These are phyloP conservation scores for Raphanus raphanistrum DNA, from an alignment of 345 rosid species.

Conservation along the genomic window DNA sequence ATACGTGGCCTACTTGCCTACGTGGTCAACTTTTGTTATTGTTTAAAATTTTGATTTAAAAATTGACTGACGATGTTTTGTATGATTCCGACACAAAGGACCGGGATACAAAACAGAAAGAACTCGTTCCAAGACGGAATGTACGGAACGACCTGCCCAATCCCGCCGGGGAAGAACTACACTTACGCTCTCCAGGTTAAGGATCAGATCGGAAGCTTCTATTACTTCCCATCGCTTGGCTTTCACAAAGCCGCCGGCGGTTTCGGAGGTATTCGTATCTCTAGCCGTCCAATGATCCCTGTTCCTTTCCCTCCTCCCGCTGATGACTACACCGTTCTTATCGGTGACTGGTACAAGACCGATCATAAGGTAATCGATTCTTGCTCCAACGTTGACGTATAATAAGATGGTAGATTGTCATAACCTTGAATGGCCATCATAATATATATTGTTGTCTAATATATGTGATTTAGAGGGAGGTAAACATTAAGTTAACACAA, in stretches of 20 bases:
- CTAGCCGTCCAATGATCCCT: slow-evolving; percentile 52
- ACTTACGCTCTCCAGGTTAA: slow-evolving; percentile 27
- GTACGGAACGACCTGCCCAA: slow-evolving; percentile 75
- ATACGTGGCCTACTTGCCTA: not conserved
- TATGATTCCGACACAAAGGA: slow-evolving; percentile 1
- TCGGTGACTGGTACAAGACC: slow-evolving; percentile 66
- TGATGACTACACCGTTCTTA: slow-evolving; percentile 59
- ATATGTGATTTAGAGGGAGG: not conserved
- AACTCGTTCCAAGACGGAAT: slow-evolving; percentile 68
- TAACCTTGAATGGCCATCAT: not conserved
- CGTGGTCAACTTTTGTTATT: not conserved
- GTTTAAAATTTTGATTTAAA: not conserved
- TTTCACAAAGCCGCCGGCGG: slow-evolving; percentile 53
- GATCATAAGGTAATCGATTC: slow-evolving; percentile 52
- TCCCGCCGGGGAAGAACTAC: slow-evolving; percentile 56
- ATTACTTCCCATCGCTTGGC: slow-evolving; percentile 23
- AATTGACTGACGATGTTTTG: not conserved
- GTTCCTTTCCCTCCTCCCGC: slow-evolving; percentile 56
- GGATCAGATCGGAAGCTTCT: slow-evolving; percentile 31
- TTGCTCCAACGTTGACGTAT: not conserved
- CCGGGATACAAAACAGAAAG: not conserved
- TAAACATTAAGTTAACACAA: not conserved
- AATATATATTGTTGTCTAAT: not conserved
- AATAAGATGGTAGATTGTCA: not conserved
- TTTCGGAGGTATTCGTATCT: slow-evolving; percentile 61